Percentiles rank a stretch among this genome's conserved stretches.
Conservation (phyloP, 23 red algal species). For the Gracilaria caudata region DNA sequence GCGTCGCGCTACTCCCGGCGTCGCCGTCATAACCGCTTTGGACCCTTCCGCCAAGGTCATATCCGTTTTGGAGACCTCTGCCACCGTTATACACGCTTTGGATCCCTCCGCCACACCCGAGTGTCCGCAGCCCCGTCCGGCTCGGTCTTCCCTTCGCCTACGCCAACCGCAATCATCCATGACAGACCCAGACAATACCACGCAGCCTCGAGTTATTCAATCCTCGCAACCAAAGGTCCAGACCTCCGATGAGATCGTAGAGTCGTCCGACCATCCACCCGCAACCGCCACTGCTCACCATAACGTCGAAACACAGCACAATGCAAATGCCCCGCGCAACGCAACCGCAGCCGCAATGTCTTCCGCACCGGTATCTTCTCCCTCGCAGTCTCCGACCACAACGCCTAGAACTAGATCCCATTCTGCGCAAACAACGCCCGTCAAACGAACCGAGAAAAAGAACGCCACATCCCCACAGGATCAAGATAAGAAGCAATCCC, state of each 20-base stretch:
- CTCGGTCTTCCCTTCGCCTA: not conserved
- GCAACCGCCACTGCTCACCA: not conserved
- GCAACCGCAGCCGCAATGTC: not conserved
- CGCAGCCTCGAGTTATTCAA: not conserved
- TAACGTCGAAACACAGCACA: too few relatives aligned
- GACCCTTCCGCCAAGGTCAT: too few relatives aligned
- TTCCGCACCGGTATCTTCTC: slow-evolving; percentile 1
- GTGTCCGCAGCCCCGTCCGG: too few relatives aligned
- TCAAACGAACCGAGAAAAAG: slow-evolving; percentile 2
- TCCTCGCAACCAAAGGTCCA: not conserved
- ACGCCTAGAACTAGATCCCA: not conserved
- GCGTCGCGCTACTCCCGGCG: too few relatives aligned
- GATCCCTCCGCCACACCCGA: too few relatives aligned
- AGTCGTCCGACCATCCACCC: not conserved
- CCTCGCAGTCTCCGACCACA: not conserved
- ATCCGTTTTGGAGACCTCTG: too few relatives aligned
- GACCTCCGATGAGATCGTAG: not conserved
- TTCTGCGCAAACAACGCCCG: not conserved
- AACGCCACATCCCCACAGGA: not conserved
- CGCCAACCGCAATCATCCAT: not conserved
- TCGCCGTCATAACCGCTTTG: too few relatives aligned
- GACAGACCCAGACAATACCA: not conserved
- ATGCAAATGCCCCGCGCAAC: too few relatives aligned
- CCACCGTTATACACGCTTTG: too few relatives aligned
- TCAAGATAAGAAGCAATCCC: slow-evolving; percentile 16